Conservation (phyloP, 2,329 filamentous ascomycete genomes). For the Bimuria novae-zelandiae region DNA sequence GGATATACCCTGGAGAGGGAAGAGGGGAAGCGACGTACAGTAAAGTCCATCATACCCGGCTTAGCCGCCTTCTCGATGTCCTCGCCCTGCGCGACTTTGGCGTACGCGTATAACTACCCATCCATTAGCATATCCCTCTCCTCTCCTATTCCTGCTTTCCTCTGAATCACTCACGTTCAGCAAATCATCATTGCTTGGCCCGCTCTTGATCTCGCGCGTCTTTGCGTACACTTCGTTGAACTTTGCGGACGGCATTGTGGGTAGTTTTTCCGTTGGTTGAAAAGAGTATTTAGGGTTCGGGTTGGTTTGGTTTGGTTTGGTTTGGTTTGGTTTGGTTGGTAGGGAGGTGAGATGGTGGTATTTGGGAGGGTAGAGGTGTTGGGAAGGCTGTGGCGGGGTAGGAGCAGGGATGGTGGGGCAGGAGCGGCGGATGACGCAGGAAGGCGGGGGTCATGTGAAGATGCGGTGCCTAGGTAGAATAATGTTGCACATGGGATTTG, state of each 20-base stretch:
- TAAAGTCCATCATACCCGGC: constrained; percentile 73
- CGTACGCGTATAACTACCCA: constrained; percentile 57
- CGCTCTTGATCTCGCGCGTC: constrained; percentile 34
- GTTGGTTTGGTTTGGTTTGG: background rate
- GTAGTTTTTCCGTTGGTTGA: background rate
- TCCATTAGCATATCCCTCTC: background rate
- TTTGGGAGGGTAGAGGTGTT: background rate
- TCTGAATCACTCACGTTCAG: constrained; percentile 54
- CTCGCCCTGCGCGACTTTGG: constrained; percentile 48
- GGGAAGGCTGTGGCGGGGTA: constrained; percentile 4
- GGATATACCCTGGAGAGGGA: background rate
- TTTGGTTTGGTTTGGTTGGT: background rate
- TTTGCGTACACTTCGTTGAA: constrained; percentile 40
- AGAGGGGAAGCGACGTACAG: constrained; percentile 52
- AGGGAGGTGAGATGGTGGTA: background rate
- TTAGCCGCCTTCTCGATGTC: constrained; percentile 49
- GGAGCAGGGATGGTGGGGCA: background rate
- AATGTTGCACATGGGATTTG: too few species aligned
- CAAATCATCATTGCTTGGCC: constrained; percentile 40
- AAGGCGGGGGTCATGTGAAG: background rate
- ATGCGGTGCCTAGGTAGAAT: background rate
- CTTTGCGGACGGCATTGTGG: constrained; percentile 34
- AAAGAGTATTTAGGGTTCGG: background rate
- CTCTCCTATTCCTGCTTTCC: background rate
- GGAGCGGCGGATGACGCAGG: background rate